Evolutionary conservation across 108 stramenopile genomes (phyloP).

Genomic region (Nitzschia putrida): DNA sequence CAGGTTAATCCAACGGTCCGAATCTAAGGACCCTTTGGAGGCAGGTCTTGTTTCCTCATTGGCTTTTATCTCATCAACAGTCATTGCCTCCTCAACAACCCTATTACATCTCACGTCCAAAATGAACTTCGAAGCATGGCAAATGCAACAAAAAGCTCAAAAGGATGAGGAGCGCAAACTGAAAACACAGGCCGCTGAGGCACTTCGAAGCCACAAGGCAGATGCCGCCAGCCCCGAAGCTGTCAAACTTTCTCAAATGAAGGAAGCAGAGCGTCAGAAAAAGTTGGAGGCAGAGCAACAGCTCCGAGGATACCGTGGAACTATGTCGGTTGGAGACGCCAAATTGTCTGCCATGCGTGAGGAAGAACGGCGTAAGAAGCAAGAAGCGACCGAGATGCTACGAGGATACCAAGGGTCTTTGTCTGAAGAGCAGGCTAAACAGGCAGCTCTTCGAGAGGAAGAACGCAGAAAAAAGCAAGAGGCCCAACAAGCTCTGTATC

Average conservation of each 20-base stretch:
- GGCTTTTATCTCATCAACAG: too few species aligned
- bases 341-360: slow-evolving; percentile 22
- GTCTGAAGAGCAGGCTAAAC: slow-evolving; percentile 32
- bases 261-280: slow-evolving; percentile 27
- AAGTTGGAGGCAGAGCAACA: slow-evolving; percentile 30
- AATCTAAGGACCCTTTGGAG: too few species aligned
- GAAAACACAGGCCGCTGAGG: slow-evolving; percentile 23
- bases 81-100: too few species aligned
- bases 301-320: slow-evolving; percentile 19
- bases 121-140: slow-evolving; percentile 32
- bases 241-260: slow-evolving; percentile 22
- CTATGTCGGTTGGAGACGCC: slow-evolving; percentile 25
- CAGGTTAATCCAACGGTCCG: too few species aligned
- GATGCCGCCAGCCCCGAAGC: slow-evolving; percentile 17
- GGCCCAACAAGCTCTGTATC: slow-evolving; percentile 10
- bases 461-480: slow-evolving; percentile 27
- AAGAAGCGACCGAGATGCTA: slow-evolving; percentile 16
- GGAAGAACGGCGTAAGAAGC: slow-evolving; percentile 35
- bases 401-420: slow-evolving; percentile 24
- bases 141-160: slow-evolving; percentile 32
- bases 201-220: slow-evolving; percentile 25
- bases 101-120: too few species aligned
- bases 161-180: slow-evolving; percentile 27
- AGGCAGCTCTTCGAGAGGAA: slow-evolving; percentile 23
- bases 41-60: too few species aligned